Base-by-base conservation (phyloP, 352 stramenopile species). In the Phytophthora constricta region DNA sequence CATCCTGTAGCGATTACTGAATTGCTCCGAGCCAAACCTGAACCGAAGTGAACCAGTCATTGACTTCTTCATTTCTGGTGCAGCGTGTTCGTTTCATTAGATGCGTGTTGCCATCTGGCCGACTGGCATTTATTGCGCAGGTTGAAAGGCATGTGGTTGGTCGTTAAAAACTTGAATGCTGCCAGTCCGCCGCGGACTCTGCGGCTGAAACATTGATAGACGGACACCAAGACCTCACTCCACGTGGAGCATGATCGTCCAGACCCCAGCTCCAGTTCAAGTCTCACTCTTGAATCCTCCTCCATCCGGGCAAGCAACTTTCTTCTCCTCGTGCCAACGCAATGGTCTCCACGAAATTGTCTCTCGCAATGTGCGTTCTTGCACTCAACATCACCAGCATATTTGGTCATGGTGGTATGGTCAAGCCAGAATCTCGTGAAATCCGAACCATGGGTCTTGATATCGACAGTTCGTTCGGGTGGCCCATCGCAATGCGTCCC, bases 371-470 rank as follows among this genome's bases (percentile, higher is more conserved):
- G n/a, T 27, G 47, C 23, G 8, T 54, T 7, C 45, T 66, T 20
- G 49, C 25, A 34, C 41, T 43, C 16, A 52, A 17, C 27, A 17
- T 11, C 17, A 26, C 58, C 0, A 16, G 39, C 1, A 62, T 68
- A 13, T 26, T 70, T 5, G 74, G 59, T 23, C 74, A 81, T 43
- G 74, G 74, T 9, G 74, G 74, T 2, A 79, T 79, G 67, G 61
- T 72, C 52, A 67, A n/a, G 5, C 74, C 74, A 0, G 61, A 69
- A 53, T 67, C 74, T 17, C 74, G 74, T n/a, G 70, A 62, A 26
- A 65, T 82, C 42, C 68, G 62, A 41, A 82, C 70, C 19, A 82
- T 82, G 74, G 58, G 47, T 1, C 74, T 82, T 28, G 63, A 70
- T 22, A 72, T 82, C 55, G 57, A 70, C 55, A 72, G 57, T 67